Evolutionary conservation across 495 filamentous ascomycete genomes (phyloP).

Genomic region (Penicillium canariense): DNA sequence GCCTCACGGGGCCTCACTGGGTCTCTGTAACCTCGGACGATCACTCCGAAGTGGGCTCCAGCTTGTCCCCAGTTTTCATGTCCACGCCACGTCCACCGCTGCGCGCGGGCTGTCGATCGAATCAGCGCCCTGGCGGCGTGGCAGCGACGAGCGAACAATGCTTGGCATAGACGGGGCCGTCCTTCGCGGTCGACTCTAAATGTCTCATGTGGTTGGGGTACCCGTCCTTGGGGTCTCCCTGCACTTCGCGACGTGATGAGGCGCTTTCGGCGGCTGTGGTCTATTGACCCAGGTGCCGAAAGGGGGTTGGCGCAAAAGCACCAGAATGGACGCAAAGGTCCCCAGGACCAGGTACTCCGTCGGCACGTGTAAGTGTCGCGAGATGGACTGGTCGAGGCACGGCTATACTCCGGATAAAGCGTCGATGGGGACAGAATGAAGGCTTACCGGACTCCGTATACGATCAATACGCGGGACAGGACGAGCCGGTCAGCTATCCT

Average conservation of each 20-base stretch:
- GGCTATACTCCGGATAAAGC: slow-evolving; percentile 16
- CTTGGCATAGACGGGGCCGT: slow-evolving; percentile 13
- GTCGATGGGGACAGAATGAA: not conserved
- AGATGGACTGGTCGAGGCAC: slow-evolving; percentile 13
- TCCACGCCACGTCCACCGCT: slow-evolving; percentile 3
- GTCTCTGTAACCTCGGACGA: slow-evolving; percentile 16
- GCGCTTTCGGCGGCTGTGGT: slow-evolving; percentile 29
- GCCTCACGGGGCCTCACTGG: no score
- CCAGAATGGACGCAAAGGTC: not conserved
- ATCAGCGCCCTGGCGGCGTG: not conserved
- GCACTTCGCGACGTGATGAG: slow-evolving; percentile 4
- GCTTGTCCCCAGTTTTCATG: slow-evolving; percentile 26
- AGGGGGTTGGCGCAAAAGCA: not conserved
- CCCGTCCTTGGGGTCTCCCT: not conserved
- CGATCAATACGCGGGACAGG: not conserved
- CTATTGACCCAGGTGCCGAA: not conserved
- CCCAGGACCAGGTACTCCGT: not conserved
- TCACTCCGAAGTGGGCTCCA: slow-evolving; percentile 17
- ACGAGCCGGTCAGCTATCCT: not conserved
- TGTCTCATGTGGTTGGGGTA: no score
- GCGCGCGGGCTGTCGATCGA: slow-evolving; percentile 8
- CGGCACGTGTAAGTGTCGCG: slow-evolving; percentile 3
- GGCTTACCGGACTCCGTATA: no score
- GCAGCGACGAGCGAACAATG: not conserved
- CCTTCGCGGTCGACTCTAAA: no score